These are phyloP conservation scores for Geosiphon pyriformis DNA, from an alignment of 192 early-diverging fungal species.

Conservation along the genomic window DNA sequence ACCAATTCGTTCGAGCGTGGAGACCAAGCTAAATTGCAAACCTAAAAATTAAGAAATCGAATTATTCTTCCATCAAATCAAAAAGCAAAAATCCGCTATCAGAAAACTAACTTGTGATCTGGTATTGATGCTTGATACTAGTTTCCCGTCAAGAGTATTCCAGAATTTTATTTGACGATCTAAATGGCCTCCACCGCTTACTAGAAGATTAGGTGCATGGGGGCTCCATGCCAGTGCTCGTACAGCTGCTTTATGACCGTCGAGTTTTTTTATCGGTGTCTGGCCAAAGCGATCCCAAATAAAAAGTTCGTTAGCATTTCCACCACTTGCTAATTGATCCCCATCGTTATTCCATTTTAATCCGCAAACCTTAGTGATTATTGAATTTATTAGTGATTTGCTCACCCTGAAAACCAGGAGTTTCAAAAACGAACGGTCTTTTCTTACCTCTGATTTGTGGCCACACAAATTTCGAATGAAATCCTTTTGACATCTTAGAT, in stretches of 20 bases:
- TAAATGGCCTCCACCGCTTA: constrained; percentile 88
- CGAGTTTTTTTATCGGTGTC: constrained; percentile 49
- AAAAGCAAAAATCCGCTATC: not conserved
- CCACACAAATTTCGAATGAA: constrained; percentile 39
- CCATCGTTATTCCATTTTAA: constrained; percentile 79
- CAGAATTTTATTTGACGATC: constrained; percentile 87
- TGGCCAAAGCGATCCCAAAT: constrained; percentile 70
- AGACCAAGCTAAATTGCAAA: constrained; percentile 92
- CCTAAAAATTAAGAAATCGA: no score
- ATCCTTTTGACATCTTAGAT: constrained; percentile 49
- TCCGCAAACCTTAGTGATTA: constrained; percentile 86
- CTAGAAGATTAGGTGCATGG: constrained; percentile 65
- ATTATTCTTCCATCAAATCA: no score
- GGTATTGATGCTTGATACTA: constrained; percentile 61
- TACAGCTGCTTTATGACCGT: constrained; percentile 81
- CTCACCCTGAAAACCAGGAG: no score
- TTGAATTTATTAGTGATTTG: no score
- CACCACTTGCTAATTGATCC: constrained; percentile 75
- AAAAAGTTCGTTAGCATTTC: constrained; percentile 86
- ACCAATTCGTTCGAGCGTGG: constrained; percentile 75
- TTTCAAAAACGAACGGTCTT: no score
- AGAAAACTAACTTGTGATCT: constrained; percentile 62
- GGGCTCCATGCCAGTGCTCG: constrained; percentile 95
- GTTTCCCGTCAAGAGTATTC: constrained; percentile 64
- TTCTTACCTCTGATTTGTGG: constrained; percentile 63